Base-by-base conservation (phyloP, 768 basidiomycete genomes). In the Paxillus rubicundulus region DNA sequence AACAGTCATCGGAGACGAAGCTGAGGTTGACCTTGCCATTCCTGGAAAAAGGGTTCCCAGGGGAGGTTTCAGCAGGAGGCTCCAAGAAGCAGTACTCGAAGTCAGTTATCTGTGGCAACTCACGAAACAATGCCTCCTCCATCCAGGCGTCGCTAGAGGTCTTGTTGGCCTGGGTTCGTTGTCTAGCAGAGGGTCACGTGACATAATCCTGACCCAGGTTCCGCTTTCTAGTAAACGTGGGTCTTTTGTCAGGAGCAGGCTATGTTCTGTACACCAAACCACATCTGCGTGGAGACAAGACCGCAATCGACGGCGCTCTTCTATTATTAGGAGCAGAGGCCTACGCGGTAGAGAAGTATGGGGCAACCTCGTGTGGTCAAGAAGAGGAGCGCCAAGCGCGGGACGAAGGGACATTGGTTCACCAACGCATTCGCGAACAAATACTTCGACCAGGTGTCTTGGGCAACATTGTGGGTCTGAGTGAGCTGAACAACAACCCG, bases 141-240 rank as follows among this genome's bases (percentile, higher is more conserved):
- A 81, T 27, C 87, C 88, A 13, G 81, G 82, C 21, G 81, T 87
- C 46, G 83, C 84, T 9, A 86, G 89, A 24, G 88, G 89, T 39
- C 70, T 89, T 27, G 59, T 90, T 54, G 87, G 87, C 39, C 64
- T 90, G 41, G 76, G 88, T 87, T 57, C 16, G 79, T 73, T 8
- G 28, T 24, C 2, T 24, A 33, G 13, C 33, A 33, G 33, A 13
- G 33, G 33, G 33, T 12, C 5, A 10, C 10, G 33, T 14, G 0
- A 12, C 5, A 33, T 12, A 33, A 33, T 13, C 5, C 14, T 33
- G 33, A 33, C 33, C 33, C 2, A 33, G 33, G 13, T 18, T n/a
- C 21, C 10, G 21, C 42, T 49, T 51, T 14, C 13, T 12, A 88
- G 87, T 87, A 44, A 91, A 91, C 67, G 70, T 90, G 56, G 88